Percentiles rank a stretch among this genome's conserved stretches.
Conservation (phyloP, 371 early-diverging fungal genomes). For the Apophysomyces ossiformis region DNA sequence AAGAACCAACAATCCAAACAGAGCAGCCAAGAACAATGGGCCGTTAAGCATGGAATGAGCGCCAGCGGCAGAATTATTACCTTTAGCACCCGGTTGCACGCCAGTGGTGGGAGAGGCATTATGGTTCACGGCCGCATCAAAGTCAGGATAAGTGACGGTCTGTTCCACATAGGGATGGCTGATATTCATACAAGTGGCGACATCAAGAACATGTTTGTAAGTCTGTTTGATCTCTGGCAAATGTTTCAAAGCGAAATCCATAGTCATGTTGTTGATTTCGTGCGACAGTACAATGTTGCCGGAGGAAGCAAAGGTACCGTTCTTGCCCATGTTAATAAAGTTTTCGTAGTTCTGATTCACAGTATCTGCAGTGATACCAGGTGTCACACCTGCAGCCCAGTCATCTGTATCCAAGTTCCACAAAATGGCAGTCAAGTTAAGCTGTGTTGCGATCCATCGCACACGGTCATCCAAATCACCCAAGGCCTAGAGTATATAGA, state of each 20-base stretch:
- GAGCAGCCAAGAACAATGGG: constrained; percentile 37
- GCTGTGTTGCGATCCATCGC: constrained; percentile 51
- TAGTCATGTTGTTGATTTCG: constrained; percentile 50
- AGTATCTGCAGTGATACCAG: constrained; percentile 29
- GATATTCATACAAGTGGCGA: constrained; percentile 54
- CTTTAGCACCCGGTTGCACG: neutral
- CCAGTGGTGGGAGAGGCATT: constrained; percentile 18
- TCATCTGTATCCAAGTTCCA: constrained; percentile 51
- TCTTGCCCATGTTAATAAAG: constrained; percentile 47
- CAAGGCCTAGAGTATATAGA: constrained; percentile 27
- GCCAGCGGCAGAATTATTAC: constrained; percentile 8
- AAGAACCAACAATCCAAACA: constrained; percentile 35
- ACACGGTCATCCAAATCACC: constrained; percentile 59
- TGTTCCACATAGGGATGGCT: constrained; percentile 46
- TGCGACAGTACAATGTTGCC: constrained; percentile 52
- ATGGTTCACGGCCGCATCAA: constrained; percentile 21
- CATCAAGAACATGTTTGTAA: constrained; percentile 45
- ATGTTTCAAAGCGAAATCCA: constrained; percentile 45
- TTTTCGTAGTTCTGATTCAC: constrained; percentile 23
- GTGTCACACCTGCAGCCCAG: constrained; percentile 37
- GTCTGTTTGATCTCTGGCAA: constrained; percentile 41
- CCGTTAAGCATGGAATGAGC: constrained; percentile 24
- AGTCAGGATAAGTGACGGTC: constrained; percentile 36
- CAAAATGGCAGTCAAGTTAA: constrained; percentile 45
- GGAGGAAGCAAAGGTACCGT: constrained; percentile 34